A percentile compares a stretch with the other conserved stretches of the same genome.
Conservation (phyloP, 176 grass and related monocot genomes). For the Ensete glaucum region DNA sequence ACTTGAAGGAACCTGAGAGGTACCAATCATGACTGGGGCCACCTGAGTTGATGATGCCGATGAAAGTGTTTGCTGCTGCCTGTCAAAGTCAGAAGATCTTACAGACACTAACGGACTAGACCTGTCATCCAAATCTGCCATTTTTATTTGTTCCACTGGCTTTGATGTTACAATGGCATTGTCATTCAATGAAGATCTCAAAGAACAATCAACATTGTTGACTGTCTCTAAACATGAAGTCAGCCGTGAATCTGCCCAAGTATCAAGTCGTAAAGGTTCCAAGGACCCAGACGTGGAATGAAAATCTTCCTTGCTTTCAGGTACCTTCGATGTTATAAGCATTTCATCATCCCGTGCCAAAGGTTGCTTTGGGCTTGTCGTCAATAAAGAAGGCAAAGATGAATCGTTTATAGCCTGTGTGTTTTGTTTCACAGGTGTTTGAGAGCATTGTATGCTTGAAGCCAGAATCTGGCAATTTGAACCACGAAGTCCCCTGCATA, state of each 20-base stretch:
- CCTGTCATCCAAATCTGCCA: slow-evolving; percentile 31
- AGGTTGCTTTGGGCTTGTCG: slow-evolving; percentile 38
- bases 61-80: slow-evolving; percentile 1
- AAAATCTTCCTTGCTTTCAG: slow-evolving; percentile 25
- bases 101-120: slow-evolving; percentile 11
- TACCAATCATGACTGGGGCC: slow-evolving; percentile 5
- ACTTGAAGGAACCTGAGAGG: slow-evolving; percentile 28
- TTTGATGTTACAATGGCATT: slow-evolving; percentile 50
- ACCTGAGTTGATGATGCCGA: slow-evolving; percentile 24
- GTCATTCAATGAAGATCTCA: slow-evolving; percentile 82
- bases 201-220: slow-evolving; percentile 49
- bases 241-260: slow-evolving; percentile 28
- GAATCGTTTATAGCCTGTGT: slow-evolving; percentile 37
- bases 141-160: slow-evolving; percentile 28
- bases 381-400: slow-evolving; percentile 28
- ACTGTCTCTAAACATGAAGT: background rate
- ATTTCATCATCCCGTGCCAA: slow-evolving; percentile 83
- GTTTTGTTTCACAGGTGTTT: slow-evolving; percentile 47
- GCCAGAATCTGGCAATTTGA: slow-evolving; percentile 32
- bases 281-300: slow-evolving; percentile 21
- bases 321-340: slow-evolving; percentile 36
- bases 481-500: slow-evolving; percentile 60
- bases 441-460: slow-evolving; percentile 33
- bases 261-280: slow-evolving; percentile 41
- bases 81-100: slow-evolving; percentile 3